phyloP scores from a whole-genome alignment of 805 yeast species.

The Brettanomyces sp. region DNA sequence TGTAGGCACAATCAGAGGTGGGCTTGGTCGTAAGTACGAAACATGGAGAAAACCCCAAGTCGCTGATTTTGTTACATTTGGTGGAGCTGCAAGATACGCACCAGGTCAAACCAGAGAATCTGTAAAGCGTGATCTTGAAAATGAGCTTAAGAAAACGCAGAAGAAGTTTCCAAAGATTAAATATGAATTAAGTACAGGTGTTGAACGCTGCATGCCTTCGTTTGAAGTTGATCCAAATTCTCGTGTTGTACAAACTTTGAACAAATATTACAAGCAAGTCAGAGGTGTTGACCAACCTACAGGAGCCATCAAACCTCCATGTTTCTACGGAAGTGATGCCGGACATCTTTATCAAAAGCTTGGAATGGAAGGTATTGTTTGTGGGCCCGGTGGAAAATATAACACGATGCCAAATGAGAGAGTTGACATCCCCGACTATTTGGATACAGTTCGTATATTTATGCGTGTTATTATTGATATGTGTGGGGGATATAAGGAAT shows the following conservation, averaged over 20 bases:
- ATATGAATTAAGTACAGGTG: conserved; percentile 13
- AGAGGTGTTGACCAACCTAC: conserved; percentile 16
- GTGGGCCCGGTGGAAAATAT: conserved; percentile 20
- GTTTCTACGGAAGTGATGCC: conserved; percentile 20
- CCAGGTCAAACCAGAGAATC: conserved; percentile 20
- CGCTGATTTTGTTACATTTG: conserved; percentile 23
- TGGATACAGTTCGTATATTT: conserved; percentile 16
- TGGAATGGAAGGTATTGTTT: conserved; percentile 17
- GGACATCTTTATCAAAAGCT: conserved; percentile 18
- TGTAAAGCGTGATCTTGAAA: conserved; percentile 17
- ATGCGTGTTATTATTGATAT: conserved; percentile 14
- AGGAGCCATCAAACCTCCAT: conserved; percentile 18
- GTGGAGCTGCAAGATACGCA: conserved; percentile 25
- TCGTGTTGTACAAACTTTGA: conserved; percentile 11
- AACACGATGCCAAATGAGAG: conserved; percentile 20
- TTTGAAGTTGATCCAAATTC: conserved; percentile 17
- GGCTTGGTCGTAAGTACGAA: conserved; percentile 21
- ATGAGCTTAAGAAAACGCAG: conserved; percentile 17
- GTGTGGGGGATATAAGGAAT: conserved; percentile 16
- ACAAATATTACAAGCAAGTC: conserved; percentile 9
- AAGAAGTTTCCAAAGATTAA: conserved; percentile 16
- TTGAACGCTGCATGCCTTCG: conserved; percentile 17
- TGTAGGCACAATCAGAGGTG: conserved; percentile 24
- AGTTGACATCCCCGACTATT: conserved; percentile 15
- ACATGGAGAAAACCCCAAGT: conserved; percentile 25